Base-by-base conservation (phyloP, 192 early-diverging fungal genomes). In the Rhizophagus prolifer region DNA sequence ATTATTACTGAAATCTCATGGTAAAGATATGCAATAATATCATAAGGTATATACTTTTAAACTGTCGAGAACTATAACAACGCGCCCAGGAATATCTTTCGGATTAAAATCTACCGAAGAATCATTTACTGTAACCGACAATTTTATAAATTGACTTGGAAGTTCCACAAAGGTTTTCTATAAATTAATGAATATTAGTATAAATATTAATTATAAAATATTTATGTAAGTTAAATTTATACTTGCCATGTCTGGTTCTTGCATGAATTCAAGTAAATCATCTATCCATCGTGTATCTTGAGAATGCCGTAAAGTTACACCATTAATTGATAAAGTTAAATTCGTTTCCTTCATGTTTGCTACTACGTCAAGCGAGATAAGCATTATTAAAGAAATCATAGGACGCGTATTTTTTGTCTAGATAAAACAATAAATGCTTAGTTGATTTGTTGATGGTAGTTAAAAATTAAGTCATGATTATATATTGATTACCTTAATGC, bases 51-150 rank as follows among this genome's bases (percentile, higher is more conserved):
- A 58, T 79, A 92, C 91, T 85, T 90, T 91, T 66, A 91, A 73
- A 66, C 85, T 84, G 71, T 91, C 90, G 31, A 92, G 46, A 1
- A 84, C 78, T 21, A 90, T 4, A 19, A 86, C 81, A 61, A 88
- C 83, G 9, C 85, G 85, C 0, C 85, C 80, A 4, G 85, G 81
- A 23, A 86, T 82, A 78, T 88, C 66, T 12, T 83, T 44, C 1
- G 91, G 91, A 30, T 84, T 86, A 54, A 89, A 91, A 68, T 90
- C 88, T 72, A 93, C 79, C 19, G 85, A 84, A 13, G 85, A 83
- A 75, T 91, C 88, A n/a, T 78, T 78, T 3, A 93, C 78, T 61
- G 84, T 84, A 0, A 90, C 87, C 60, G 84, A 79, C 1, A 93
- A 67, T 50, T 89, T 90, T 10, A 88, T 92, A 61, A 85, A 87